Percentiles rank a stretch among this genome's conserved stretches.
Conservation (phyloP, 2,329 filamentous ascomycete genomes). For the Cladosporium sphaerospermum region DNA sequence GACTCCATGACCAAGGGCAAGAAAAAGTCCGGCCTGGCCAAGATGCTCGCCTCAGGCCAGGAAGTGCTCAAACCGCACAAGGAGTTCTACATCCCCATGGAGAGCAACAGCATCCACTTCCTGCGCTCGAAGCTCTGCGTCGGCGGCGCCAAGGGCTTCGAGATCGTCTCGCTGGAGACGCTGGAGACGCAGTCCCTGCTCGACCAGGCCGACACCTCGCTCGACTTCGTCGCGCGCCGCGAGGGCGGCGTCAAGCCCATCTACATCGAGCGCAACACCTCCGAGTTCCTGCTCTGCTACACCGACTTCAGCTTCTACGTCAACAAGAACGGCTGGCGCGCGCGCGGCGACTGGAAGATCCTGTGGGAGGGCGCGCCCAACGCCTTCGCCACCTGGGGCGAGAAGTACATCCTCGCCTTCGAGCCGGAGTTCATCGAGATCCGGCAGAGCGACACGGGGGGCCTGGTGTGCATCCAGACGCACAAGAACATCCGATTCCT, state of each 20-base stretch:
- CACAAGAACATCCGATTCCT: conserved; percentile 97
- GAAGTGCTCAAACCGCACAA: conserved; percentile 96
- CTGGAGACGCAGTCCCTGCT: conserved; percentile 96
- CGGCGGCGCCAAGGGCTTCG: conserved; percentile 89
- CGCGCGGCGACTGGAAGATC: conserved; percentile 92
- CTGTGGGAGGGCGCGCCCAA: conserved; percentile 94
- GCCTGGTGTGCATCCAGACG: conserved; percentile 86
- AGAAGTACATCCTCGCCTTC: conserved; percentile 87
- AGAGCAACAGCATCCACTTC: conserved; percentile 98
- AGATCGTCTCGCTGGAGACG: conserved; percentile 92
- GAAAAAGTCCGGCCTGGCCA: conserved; percentile 90
- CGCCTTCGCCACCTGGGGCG: conserved; percentile 88
- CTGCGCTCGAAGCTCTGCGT: conserved; percentile 94
- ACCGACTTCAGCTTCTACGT: conserved; percentile 99
- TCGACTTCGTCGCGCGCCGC: conserved; percentile 92
- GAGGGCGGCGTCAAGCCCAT: conserved; percentile 83
- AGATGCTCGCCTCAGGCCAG: conserved; percentile 90
- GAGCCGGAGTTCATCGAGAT: conserved; percentile 98
- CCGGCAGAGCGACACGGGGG: conserved; percentile 86
- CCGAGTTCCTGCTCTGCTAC: conserved; percentile 96
- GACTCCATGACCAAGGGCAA: conserved; percentile 82
- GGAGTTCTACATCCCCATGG: conserved; percentile 97
- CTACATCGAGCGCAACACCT: conserved; percentile 93
- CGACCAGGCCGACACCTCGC: conserved; percentile 93
- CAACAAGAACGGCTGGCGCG: conserved; percentile 96